phyloP scores from a whole-genome alignment of 2,329 filamentous ascomycete species.

The Teratosphaeria viscida region DNA sequence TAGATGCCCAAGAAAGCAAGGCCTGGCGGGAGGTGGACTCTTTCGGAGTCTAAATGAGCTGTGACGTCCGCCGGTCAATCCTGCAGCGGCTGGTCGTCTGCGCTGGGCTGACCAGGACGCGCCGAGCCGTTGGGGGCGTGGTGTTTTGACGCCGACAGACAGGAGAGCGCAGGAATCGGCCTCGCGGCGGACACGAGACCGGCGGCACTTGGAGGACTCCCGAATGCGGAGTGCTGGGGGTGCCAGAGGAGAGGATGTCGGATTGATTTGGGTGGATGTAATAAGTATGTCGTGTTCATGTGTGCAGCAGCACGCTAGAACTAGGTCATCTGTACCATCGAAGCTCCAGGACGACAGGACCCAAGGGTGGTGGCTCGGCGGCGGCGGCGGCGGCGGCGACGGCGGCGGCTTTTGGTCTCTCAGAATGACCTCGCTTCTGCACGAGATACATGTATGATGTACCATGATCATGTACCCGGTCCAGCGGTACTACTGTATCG shows the following conservation, averaged over 20 bases:
- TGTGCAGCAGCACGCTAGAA: background rate
- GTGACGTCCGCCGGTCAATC: slow-evolving; percentile 1
- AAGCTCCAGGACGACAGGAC: too few species aligned
- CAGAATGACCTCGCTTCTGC: background rate
- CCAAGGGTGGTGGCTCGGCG: too few species aligned
- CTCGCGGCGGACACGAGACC: background rate
- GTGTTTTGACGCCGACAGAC: slow-evolving; percentile 1
- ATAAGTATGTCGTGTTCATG: background rate
- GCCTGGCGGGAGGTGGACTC: background rate
- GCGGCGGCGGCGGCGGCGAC: too few species aligned
- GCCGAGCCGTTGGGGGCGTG: background rate
- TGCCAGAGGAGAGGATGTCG: background rate
- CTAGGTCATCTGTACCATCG: background rate
- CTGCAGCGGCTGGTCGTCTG: background rate
- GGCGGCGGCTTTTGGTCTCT: background rate
- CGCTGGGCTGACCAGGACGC: slow-evolving; percentile 1
- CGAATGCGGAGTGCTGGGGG: background rate
- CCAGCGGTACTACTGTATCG: background rate
- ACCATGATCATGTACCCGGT: background rate
- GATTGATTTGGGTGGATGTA: background rate
- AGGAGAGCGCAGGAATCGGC: background rate
- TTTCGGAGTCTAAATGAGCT: background rate
- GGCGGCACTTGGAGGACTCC: background rate
- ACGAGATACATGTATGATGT: background rate
- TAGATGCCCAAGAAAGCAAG: background rate